A percentile compares a stretch with the other conserved stretches of the same genome.
Evolutionary conservation across 768 basidiomycete species (phyloP).

Genomic region (Xerocomus brunneocitrinus): DNA sequence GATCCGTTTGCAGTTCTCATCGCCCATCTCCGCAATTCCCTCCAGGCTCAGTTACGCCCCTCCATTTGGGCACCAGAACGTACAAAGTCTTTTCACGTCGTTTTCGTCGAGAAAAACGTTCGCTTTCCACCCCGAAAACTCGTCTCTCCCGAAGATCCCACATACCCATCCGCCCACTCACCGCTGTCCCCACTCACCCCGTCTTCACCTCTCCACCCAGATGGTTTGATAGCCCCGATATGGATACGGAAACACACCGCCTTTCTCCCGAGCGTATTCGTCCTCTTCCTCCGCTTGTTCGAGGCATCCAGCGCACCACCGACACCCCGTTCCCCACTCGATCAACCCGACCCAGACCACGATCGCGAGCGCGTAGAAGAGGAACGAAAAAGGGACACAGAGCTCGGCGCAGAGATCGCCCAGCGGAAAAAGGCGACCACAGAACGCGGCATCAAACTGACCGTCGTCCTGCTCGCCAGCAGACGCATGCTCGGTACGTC

Average conservation of each 20-base stretch:
- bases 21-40: slow-evolving; percentile 60
- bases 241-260: slow-evolving; percentile 97
- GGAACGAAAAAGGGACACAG: slow-evolving; percentile 68
- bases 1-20: slow-evolving; percentile 62
- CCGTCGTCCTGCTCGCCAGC: slow-evolving; percentile 90
- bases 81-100: slow-evolving; percentile 69
- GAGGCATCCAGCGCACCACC: slow-evolving; percentile 47
- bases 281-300: slow-evolving; percentile 81
- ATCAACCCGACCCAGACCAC: slow-evolving; percentile 47
- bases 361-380: slow-evolving; percentile 59
- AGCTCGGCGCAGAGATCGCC: slow-evolving; percentile 76
- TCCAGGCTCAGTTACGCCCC: slow-evolving; percentile 58
- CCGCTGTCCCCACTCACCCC: slow-evolving; percentile 91
- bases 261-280: slow-evolving; percentile 88
- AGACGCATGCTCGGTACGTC: slow-evolving; percentile 76
- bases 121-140: slow-evolving; percentile 88
- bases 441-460: slow-evolving; percentile 90
- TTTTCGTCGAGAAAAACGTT: slow-evolving; percentile 79
- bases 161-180: slow-evolving; percentile 65
- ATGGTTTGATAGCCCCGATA: slow-evolving; percentile 94
- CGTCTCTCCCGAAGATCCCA: slow-evolving; percentile 51
- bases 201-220: slow-evolving; percentile 86
- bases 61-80: slow-evolving; percentile 73
- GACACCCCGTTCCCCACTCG: slow-evolving; percentile 47
- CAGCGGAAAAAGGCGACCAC: slow-evolving; percentile 71